Evolutionary conservation across 768 basidiomycete species (phyloP).

Genomic region (Mycena crocata): DNA sequence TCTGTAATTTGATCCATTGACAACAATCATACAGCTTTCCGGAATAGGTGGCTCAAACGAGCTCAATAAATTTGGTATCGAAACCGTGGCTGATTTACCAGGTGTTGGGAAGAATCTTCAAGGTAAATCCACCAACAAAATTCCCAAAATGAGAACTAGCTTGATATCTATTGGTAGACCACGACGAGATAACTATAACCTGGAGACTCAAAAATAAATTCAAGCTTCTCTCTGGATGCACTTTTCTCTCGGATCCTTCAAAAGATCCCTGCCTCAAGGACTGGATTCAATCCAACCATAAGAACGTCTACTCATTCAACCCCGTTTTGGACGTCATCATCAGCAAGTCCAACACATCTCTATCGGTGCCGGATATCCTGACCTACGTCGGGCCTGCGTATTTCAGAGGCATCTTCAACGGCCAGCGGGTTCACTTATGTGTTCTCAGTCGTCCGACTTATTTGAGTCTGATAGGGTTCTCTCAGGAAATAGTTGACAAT

Average conservation of each 20-base stretch:
- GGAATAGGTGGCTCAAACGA: constrained; percentile 39
- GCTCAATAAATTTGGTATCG: constrained; percentile 36
- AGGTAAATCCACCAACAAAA: constrained; percentile 36
- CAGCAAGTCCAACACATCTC: constrained; percentile 36
- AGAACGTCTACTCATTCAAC: constrained; percentile 42
- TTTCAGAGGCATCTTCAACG: constrained; percentile 44
- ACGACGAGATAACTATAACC: constrained; percentile 36
- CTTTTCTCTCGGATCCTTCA: constrained; percentile 37
- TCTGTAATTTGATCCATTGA: background rate
- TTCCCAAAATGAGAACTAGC: background rate
- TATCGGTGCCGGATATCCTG: constrained; percentile 40
- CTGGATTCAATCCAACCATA: constrained; percentile 37
- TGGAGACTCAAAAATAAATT: constrained; percentile 36
- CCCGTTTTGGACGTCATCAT: constrained; percentile 37
- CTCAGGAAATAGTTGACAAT: constrained; percentile 36
- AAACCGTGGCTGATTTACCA: constrained; percentile 36
- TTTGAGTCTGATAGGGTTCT: constrained; percentile 11
- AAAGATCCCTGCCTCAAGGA: constrained; percentile 44
- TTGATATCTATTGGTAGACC: constrained; percentile 21
- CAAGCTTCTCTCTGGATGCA: constrained; percentile 36
- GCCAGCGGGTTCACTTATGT: constrained; percentile 19
- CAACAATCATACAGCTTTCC: constrained; percentile 32
- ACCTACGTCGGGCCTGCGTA: constrained; percentile 40
- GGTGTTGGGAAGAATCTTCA: constrained; percentile 46
- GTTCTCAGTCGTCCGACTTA: background rate